These are phyloP conservation scores for Penicillium sp. DNA, from an alignment of 2,329 filamentous ascomycete genomes.

Conservation along the genomic window DNA sequence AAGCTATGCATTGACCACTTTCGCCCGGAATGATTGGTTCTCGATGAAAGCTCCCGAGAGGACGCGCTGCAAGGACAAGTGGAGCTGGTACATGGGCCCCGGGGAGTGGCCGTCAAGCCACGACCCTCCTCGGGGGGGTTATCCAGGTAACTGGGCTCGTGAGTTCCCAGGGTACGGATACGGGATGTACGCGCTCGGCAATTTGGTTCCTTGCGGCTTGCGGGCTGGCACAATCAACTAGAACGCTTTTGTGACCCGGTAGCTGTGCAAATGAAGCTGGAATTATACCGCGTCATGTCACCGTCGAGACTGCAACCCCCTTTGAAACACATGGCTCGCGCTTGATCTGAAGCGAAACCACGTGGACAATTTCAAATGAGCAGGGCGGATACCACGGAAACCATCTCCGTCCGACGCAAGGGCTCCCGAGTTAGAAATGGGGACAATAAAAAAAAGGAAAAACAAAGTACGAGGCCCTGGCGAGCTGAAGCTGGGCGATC, in stretches of 20 bases:
- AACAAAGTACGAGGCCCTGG: constrained; percentile 1
- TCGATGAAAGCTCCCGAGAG: constrained; percentile 6
- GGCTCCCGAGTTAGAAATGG: not conserved
- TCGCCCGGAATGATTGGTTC: constrained; percentile 14
- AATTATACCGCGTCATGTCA: not conserved
- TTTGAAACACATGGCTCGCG: constrained; percentile 11
- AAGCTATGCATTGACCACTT: constrained; percentile 1
- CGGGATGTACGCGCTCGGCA: not conserved
- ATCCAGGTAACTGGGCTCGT: constrained; percentile 22
- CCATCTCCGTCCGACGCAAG: constrained; percentile 2
- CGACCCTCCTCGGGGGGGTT: constrained; percentile 5
- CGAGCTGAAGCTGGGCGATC: constrained; percentile 5
- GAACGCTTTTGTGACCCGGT: not conserved
- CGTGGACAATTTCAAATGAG: constrained; percentile 7
- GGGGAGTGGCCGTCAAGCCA: constrained; percentile 3
- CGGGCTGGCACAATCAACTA: too few species aligned
- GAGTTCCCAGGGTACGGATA: not conserved
- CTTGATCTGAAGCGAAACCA: constrained; percentile 10
- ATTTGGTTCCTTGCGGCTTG: too few species aligned
- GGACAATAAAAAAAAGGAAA: not conserved
- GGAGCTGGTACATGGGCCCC: not conserved
- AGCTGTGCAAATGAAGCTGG: not conserved
- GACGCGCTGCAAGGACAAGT: constrained; percentile 14
- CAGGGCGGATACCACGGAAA: not conserved
- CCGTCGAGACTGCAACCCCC: not conserved